A percentile compares a stretch with the other conserved stretches of the same genome.
Conservation (phyloP, 108 stramenopile species). For the Stephanodiscus minutulus region DNA sequence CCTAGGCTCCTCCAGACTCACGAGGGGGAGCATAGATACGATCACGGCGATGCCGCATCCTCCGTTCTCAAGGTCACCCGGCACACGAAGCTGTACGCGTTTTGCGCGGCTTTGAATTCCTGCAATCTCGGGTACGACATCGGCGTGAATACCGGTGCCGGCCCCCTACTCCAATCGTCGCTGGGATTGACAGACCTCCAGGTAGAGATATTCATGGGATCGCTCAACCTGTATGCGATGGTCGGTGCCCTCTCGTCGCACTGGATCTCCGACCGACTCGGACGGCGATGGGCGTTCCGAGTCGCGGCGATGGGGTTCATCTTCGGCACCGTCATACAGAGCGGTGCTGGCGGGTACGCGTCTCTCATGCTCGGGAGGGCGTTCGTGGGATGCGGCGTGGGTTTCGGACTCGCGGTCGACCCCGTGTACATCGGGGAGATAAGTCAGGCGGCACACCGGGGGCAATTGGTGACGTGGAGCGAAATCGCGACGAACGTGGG, state of each 20-base stretch:
- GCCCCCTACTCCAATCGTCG: conserved; percentile 57
- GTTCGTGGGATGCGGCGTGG: conserved; percentile 84
- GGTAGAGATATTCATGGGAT: conserved; percentile 73
- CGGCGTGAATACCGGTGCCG: conserved; percentile 61
- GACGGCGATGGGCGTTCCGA: conserved; percentile 68
- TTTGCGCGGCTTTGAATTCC: conserved; percentile 84
- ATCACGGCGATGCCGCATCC: conserved; percentile 18
- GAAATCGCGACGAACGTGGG: conserved; percentile 83
- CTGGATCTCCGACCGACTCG: conserved; percentile 65
- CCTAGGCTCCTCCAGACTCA: conserved; percentile 35
- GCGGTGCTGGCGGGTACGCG: conserved; percentile 47
- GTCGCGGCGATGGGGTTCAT: conserved; percentile 76
- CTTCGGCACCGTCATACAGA: conserved; percentile 59
- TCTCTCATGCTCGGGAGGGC: conserved; percentile 78
- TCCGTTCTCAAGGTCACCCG: conserved; percentile 36
- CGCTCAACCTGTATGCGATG: conserved; percentile 75
- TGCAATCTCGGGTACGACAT: conserved; percentile 83
- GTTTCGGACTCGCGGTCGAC: conserved; percentile 82
- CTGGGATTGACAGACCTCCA: conserved; percentile 62
- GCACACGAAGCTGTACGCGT: conserved; percentile 45
- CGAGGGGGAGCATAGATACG: conserved; percentile 47
- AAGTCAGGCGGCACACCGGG: conserved; percentile 72
- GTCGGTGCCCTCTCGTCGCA: conserved; percentile 66
- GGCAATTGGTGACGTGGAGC: conserved; percentile 81
- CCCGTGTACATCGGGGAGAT: conserved; percentile 89